A percentile compares a stretch with the other conserved stretches of the same genome.
Evolutionary conservation across 1,139 yeast species (phyloP).

Genomic region (Lipomyces yarrowii): DNA sequence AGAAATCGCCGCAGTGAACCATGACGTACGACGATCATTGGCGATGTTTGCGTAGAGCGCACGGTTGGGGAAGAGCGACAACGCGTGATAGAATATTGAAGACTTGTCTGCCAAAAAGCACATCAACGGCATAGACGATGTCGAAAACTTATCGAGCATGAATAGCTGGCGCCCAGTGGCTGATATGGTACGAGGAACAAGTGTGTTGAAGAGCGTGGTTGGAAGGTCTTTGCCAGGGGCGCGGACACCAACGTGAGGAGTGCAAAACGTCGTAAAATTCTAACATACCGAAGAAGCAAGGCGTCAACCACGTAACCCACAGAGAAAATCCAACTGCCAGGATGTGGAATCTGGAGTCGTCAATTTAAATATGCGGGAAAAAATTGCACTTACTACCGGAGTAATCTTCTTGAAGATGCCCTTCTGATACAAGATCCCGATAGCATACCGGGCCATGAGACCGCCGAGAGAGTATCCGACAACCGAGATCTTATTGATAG

Average conservation of each 20-base stretch:
- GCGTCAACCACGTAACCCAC: neutral
- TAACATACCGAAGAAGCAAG: neutral
- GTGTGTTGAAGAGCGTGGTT: conserved; percentile 55
- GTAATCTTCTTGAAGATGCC: conserved; percentile 52
- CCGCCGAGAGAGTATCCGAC: conserved; percentile 88
- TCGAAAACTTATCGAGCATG: conserved; percentile 52
- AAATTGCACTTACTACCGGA: conserved; percentile 37
- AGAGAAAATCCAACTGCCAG: neutral
- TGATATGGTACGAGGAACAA: conserved; percentile 66
- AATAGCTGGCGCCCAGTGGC: conserved; percentile 75
- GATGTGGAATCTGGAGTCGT: conserved; percentile 2
- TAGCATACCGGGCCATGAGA: conserved; percentile 70
- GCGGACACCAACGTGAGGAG: conserved; percentile 80
- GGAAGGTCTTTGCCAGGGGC: conserved; percentile 59
- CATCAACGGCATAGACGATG: conserved; percentile 52
- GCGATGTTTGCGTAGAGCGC: conserved; percentile 72
- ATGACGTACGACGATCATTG: conserved; percentile 77
- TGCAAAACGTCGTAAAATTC: conserved; percentile 67
- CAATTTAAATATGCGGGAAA: conserved; percentile 42
- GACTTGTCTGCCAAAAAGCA: conserved; percentile 64
- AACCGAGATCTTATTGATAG: conserved; percentile 61
- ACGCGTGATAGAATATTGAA: conserved; percentile 61
- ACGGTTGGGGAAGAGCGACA: conserved; percentile 54
- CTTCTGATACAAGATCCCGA: conserved; percentile 64
- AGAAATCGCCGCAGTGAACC: conserved; percentile 79